Evolutionary conservation across 1,284 basidiomycete genomes (phyloP).

Genomic region (Hymenochaete sp.): DNA sequence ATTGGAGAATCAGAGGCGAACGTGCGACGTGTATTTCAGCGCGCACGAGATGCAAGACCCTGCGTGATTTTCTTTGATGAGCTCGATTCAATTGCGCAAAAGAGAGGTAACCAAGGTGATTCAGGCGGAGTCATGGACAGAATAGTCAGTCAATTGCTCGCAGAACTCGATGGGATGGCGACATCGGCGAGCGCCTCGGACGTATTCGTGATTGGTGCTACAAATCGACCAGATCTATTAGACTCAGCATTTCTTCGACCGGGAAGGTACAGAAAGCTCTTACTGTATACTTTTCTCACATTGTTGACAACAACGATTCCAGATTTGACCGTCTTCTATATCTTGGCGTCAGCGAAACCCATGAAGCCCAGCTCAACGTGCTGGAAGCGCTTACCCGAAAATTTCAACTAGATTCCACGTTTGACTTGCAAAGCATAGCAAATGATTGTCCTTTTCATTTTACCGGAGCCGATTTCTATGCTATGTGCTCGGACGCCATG

Average conservation of each 20-base stretch:
- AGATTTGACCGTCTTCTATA: conserved; percentile 98
- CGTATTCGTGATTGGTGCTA: conserved; percentile 96
- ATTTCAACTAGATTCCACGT: conserved; percentile 71
- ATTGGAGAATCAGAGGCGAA: conserved; percentile 98
- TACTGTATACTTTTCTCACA: background rate
- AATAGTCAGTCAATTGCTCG: conserved; percentile 93
- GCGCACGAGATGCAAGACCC: conserved; percentile 82
- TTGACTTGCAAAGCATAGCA: conserved; percentile 63
- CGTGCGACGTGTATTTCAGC: conserved; percentile 86
- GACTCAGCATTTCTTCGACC: conserved; percentile 91
- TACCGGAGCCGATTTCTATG: conserved; percentile 97
- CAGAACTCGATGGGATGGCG: conserved; percentile 91
- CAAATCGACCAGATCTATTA: conserved; percentile 91
- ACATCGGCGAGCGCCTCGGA: conserved; percentile 50
- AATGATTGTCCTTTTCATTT: conserved; percentile 85
- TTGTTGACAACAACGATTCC: conserved; percentile 3
- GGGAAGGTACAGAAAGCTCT: conserved; percentile 48
- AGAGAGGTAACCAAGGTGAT: conserved; percentile 90
- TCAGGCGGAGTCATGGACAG: conserved; percentile 97
- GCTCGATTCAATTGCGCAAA: conserved; percentile 92
- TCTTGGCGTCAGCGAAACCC: conserved; percentile 84
- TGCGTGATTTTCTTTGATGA: conserved; percentile 99
- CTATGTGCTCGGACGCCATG: conserved; percentile 93
- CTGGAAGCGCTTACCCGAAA: conserved; percentile 88
- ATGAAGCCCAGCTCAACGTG: conserved; percentile 83